Evolutionary conservation across 768 basidiomycete species (phyloP), one percentile per base, ranked within the genome.

Genomic region (Trametes punicea): DNA sequence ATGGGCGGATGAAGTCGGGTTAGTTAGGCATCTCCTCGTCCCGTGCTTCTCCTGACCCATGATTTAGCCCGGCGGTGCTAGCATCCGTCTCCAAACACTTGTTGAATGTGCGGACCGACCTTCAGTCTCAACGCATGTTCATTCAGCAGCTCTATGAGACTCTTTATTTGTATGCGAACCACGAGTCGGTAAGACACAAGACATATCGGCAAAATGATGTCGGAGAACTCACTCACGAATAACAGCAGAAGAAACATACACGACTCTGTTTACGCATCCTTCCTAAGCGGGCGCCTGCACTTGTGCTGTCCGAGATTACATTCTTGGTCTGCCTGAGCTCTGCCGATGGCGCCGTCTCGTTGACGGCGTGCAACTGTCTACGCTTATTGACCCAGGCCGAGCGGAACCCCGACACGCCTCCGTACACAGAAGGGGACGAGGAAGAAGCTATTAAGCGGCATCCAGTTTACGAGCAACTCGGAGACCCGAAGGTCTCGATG

Each of bases 401-500:
- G 63, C 77, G 82, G 16, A 78, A 83, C 46, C 80, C 82, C 4
- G 76, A 77, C 49, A 81, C 81, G 4, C 82, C 85, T 15, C 65
- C 76, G 1, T 77, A 80, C 34, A 69, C 73, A 6, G 74, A 74
- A 7, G 65, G 82, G 18, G 79, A 73, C 7, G 82, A 86, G 42
- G 85, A 87, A 41, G 83, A 86, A 61, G 74, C 79, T 21, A 81
- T 83, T 13, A 85, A 84, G 57, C 80, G 89, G 21, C 82, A 87
- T 67, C 82, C 83, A 0, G 80, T 89, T 36, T 91, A 89, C 57
- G 88, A 90, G 55, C 84, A 87, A 61, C 71, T 93, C 13, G 90
- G 90, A 11, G 90, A 92, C 64, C 87, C 87, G 1, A 81, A 81
- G 49, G 76, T 87, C 2, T 71, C 84, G 41, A 73, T 88, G 26